Base-by-base conservation (phyloP, 495 filamentous ascomycete species). In the Aspergillus olivimuriae region DNA sequence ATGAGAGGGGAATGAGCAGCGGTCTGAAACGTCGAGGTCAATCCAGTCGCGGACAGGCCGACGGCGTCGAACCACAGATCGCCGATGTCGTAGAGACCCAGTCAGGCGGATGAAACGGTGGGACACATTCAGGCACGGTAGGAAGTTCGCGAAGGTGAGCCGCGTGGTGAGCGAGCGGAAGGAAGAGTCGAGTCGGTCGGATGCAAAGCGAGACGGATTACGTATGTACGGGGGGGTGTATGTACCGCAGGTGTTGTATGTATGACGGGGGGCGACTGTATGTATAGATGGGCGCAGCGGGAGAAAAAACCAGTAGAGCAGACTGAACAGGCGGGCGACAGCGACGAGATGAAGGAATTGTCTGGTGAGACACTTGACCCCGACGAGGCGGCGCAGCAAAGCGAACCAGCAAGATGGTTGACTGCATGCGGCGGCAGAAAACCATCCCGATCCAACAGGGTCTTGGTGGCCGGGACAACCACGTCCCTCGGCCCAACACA, bases 51-150 rank as follows among this genome's bases (percentile, higher is more conserved):
- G 28, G 41, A 31, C 16, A 43, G 26, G 41, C 18, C 23, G 20
- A 24, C 24, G 32, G 20, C 19, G 23, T 40, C 34, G 48, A 62
- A 53, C 53, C 55, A 57, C 56, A 53, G 56, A 50, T 60, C 52
- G 24, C 5, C 24, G 24, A 28, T 5, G 24, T 49, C 7, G 31
- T 33, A 34, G 2, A 10, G 40, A 43, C 30, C 30, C 30, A 33
- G 34, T 39, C 26, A 48, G 41, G 39, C 46, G 44, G 28, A 16
- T 38, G 30, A 34, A 31, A 9, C 35, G 20, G 15, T 33, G 21
- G 31, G 28, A 32, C 9, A 18, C 26, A 4, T 22, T n/a, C 18
- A 21, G 36, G 22, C 21, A 19, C 19, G n/a, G 14, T 12, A 22
- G 2, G 15, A 21, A 21, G n/a, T 5, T 21, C 18, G 36, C 15